Conservation (phyloP, 164 flowering plant genomes). For the Dillenia turbinata region DNA sequence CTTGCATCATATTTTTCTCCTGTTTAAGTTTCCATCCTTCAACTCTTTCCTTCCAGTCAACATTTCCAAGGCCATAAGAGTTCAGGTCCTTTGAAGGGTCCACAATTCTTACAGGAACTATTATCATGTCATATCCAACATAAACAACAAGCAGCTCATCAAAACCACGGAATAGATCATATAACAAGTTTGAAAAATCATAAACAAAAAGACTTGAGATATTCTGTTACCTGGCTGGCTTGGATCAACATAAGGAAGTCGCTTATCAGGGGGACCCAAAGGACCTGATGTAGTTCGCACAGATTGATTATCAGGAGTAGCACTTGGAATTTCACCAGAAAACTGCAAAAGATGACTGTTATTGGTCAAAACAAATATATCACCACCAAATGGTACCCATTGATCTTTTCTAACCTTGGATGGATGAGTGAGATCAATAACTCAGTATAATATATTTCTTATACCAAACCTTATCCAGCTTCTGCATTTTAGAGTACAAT, state of each 20-base stretch:
- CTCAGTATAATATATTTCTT: too few species aligned
- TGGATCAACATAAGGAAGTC: slow-evolving; percentile 82
- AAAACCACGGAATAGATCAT: background rate
- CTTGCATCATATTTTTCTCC: slow-evolving; percentile 75
- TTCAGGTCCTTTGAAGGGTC: slow-evolving; percentile 94
- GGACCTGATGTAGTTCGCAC: slow-evolving; percentile 92
- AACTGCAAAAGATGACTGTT: slow-evolving; percentile 34
- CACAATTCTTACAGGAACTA: slow-evolving; percentile 95
- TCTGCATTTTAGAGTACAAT: too few species aligned
- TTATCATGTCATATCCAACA: slow-evolving; percentile 3
- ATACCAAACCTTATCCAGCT: too few species aligned
- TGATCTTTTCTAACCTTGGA: too few species aligned
- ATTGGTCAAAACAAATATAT: too few species aligned
- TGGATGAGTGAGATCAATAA: too few species aligned
- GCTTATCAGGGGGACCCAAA: slow-evolving; percentile 77
- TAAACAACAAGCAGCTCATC: slow-evolving; percentile 8
- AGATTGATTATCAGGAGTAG: slow-evolving; percentile 79
- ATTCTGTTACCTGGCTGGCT: slow-evolving; percentile 73
- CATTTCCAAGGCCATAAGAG: slow-evolving; percentile 94
- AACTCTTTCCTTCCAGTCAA: slow-evolving; percentile 98
- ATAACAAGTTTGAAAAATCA: background rate
- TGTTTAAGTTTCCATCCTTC: slow-evolving; percentile 98
- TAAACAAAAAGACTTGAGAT: background rate
- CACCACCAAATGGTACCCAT: too few species aligned
- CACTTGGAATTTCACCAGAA: slow-evolving; percentile 87